These are phyloP conservation scores for Rhodotorula glutinis DNA, from an alignment of 1,284 basidiomycete genomes.

Conservation along the genomic window DNA sequence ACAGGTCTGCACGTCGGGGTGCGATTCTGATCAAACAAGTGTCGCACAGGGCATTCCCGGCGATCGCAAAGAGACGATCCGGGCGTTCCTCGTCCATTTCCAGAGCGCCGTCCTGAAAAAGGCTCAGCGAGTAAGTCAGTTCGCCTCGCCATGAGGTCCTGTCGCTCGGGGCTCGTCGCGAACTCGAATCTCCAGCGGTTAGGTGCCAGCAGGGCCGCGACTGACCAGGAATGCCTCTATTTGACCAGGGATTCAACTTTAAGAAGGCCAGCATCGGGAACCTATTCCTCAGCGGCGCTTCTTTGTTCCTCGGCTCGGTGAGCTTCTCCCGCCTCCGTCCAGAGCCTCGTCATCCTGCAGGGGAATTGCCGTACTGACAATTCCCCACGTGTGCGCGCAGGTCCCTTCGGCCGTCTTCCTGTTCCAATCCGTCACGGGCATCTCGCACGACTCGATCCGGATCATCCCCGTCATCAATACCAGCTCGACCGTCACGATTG, in stretches of 20 bases:
- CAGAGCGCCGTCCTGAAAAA: constrained; percentile 32
- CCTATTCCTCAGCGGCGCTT: constrained; percentile 66
- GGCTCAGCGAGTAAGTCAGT: constrained; percentile 21
- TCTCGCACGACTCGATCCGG: constrained; percentile 40
- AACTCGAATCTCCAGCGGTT: too few relatives aligned
- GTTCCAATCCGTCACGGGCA: constrained; percentile 84
- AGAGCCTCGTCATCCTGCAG: not conserved
- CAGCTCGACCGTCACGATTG: constrained; percentile 94
- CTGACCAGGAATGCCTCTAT: constrained; percentile 36
- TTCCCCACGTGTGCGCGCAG: constrained; percentile 31
- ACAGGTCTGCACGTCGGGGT: too few relatives aligned
- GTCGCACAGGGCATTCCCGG: constrained; percentile 65
- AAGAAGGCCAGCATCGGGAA: constrained; percentile 61
- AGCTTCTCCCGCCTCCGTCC: constrained; percentile 42
- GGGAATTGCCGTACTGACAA: not conserved
- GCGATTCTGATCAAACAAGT: too few relatives aligned
- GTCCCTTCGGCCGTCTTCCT: constrained; percentile 85
- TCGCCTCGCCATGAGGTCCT: too few relatives aligned
- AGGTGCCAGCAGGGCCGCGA: too few relatives aligned
- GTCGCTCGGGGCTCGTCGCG: too few relatives aligned
- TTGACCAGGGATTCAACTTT: constrained; percentile 84
- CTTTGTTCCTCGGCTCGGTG: constrained; percentile 79
- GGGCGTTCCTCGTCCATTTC: constrained; percentile 55
- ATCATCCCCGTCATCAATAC: constrained; percentile 82
- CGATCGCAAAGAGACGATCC: constrained; percentile 86